Conservation (phyloP, 2,329 filamentous ascomycete species). For the Colletotrichum camelliae region DNA sequence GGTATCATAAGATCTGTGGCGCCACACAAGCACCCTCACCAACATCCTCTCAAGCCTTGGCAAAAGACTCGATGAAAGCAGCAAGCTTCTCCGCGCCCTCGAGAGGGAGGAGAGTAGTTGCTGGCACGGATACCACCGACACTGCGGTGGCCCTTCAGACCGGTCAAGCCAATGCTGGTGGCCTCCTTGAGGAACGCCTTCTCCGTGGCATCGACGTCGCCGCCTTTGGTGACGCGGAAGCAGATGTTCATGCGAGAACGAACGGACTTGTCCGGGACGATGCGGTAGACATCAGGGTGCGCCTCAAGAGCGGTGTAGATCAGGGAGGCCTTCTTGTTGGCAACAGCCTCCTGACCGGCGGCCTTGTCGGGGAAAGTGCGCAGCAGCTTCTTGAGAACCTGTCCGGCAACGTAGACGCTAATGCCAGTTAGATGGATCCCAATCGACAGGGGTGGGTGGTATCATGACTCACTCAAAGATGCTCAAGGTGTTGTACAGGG, state of each 20-base stretch:
- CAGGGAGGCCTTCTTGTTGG: conserved; percentile 75
- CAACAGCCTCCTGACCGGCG: conserved; percentile 75
- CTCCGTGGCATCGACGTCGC: conserved; percentile 71
- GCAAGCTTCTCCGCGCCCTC: conserved; percentile 72
- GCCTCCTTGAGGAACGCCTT: conserved; percentile 80
- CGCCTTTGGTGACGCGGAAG: conserved; percentile 72
- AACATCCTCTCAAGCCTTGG: conserved; percentile 34
- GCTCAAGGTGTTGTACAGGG: conserved; percentile 92
- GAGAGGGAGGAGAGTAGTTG: conserved; percentile 83
- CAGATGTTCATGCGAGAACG: conserved; percentile 96
- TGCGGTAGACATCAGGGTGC: conserved; percentile 72
- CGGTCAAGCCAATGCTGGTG: conserved; percentile 71
- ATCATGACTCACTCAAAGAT: conserved; percentile 76
- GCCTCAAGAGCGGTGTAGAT: conserved; percentile 82
- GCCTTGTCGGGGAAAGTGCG: conserved; percentile 71
- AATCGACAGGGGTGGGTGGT: background rate
- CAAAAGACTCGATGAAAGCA: conserved; percentile 63
- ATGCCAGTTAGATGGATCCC: background rate
- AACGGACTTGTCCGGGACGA: conserved; percentile 77
- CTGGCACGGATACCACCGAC: conserved; percentile 85
- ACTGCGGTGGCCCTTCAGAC: conserved; percentile 86
- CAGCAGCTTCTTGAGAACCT: conserved; percentile 81
- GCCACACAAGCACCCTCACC: background rate
- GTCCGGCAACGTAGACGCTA: conserved; percentile 87
- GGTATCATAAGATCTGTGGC: conserved; percentile 6